Evolutionary conservation across 371 early-diverging fungal genomes (phyloP), one percentile per base, ranked within the genome.

Genomic region (Amoeboradix gromovi): DNA sequence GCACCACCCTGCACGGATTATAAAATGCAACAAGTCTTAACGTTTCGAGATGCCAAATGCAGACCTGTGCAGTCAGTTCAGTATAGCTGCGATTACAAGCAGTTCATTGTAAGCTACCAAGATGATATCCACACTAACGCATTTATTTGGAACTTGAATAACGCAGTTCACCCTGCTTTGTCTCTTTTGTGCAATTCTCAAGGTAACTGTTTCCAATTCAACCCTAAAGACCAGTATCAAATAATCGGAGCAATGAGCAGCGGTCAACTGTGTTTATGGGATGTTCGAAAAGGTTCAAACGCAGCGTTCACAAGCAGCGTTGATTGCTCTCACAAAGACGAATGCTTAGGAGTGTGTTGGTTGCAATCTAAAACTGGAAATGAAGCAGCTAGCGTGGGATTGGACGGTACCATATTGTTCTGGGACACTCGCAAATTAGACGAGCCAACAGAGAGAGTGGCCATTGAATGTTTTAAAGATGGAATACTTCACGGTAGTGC

Each of bases 181-280:
- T n/a, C n/a, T n/a, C n/a, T n/a, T n/a, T n/a, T n/a, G n/a, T n/a
- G n/a, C n/a, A n/a, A n/a, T n/a, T n/a, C n/a, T n/a, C n/a, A n/a
- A n/a, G n/a, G n/a, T n/a, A n/a, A n/a, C n/a, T n/a, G n/a, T 70
- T 29, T 82, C 67, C 78, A 80, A 69, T 82, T 81, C 72, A 82
- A 82, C 71, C 82, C 82, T 29, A 82, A 82, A 70, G 82, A 82
- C 69, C 81, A 81, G 0, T 81, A 82, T 68, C 75, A 81, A 31
- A 72, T 82, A 12, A 78, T 81, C 12, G 82, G 82, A 1, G 82
- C 81, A 17, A 77, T 72, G 1, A 79, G 81, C 73, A 81, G 78
- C 69, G 82, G 82, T n/a, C 69, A 79, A 29, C 69, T 82, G 17
- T 74, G 80, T 80, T 80, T 71, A 68, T 81, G 82, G 82, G 82